Evolutionary conservation across 768 basidiomycete genomes (phyloP).

Genomic region (Hortiboletus campestris): DNA sequence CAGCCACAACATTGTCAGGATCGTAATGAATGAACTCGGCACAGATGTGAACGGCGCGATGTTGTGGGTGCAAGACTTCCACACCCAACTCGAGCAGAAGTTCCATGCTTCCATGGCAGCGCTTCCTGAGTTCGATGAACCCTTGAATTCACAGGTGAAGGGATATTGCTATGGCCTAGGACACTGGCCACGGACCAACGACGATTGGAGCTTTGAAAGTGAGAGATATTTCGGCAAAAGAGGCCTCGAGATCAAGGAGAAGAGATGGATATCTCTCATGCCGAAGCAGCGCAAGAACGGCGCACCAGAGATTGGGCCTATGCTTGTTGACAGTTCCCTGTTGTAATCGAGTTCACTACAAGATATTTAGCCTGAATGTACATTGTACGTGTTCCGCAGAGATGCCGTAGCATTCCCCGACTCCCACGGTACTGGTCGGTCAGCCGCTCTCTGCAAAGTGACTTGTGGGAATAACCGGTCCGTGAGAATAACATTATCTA

Average conservation of each 20-base stretch:
- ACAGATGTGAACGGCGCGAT: slow-evolving; percentile 17
- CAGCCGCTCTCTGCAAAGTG: too few relatives aligned
- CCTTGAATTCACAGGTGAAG: slow-evolving; percentile 41
- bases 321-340: slow-evolving; percentile 1
- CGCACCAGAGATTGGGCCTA: background rate
- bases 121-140: slow-evolving; percentile 40
- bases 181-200: slow-evolving; percentile 39
- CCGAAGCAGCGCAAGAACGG: background rate
- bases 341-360: background rate
- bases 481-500: too few relatives aligned
- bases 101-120: slow-evolving; percentile 18
- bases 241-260: slow-evolving; percentile 7
- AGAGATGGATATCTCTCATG: slow-evolving; percentile 7
- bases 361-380: too few relatives aligned
- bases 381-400: background rate
- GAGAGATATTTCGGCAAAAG: slow-evolving; percentile 5
- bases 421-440: too few relatives aligned
- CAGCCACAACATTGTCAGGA: slow-evolving; percentile 43
- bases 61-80: slow-evolving; percentile 14
- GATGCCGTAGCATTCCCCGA: too few relatives aligned
- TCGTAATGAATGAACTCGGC: slow-evolving; percentile 44
- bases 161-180: slow-evolving; percentile 47
- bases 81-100: background rate
- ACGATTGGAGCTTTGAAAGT: slow-evolving; percentile 7
- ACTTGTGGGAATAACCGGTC: too few relatives aligned